These are phyloP conservation scores for Solanum rostratum DNA, from an alignment of 257 asterid genomes.

Conservation along the genomic window DNA sequence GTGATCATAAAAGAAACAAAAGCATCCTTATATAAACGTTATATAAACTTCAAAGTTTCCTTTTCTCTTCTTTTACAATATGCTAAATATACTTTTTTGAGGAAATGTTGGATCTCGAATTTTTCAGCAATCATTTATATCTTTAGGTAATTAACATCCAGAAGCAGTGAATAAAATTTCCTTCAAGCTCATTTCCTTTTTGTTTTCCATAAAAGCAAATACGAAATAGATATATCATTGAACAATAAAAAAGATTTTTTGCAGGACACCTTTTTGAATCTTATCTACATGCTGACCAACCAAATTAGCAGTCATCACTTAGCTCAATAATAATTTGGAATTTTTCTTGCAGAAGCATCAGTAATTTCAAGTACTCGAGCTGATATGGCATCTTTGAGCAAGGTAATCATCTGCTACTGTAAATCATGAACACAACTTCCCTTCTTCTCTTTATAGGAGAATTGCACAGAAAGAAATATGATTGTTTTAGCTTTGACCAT, in stretches of 20 bases:
- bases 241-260: not conserved
- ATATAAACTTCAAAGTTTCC: not conserved
- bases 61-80: not conserved
- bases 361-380: constrained; percentile 16
- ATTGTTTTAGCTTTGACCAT: not conserved
- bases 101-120: not conserved
- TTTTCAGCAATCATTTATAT: not conserved
- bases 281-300: not conserved
- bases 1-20: not conserved
- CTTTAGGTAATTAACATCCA: not conserved
- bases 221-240: not conserved
- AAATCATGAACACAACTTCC: not conserved
- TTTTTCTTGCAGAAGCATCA: constrained; percentile 26
- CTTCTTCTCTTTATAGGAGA: not conserved
- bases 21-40: not conserved
- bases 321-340: not conserved
- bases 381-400: constrained; percentile 19
- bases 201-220: not conserved
- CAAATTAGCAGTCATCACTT: not conserved
- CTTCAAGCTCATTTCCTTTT: not conserved
- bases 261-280: not conserved
- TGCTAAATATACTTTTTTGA: not conserved
- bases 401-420: constrained; percentile 22
- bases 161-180: not conserved
- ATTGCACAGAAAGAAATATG: not conserved